Evolutionary conservation across 2,329 filamentous ascomycete species (phyloP), one percentile per base, ranked within the genome.

Genomic region (Epichloe brachyelytri): DNA sequence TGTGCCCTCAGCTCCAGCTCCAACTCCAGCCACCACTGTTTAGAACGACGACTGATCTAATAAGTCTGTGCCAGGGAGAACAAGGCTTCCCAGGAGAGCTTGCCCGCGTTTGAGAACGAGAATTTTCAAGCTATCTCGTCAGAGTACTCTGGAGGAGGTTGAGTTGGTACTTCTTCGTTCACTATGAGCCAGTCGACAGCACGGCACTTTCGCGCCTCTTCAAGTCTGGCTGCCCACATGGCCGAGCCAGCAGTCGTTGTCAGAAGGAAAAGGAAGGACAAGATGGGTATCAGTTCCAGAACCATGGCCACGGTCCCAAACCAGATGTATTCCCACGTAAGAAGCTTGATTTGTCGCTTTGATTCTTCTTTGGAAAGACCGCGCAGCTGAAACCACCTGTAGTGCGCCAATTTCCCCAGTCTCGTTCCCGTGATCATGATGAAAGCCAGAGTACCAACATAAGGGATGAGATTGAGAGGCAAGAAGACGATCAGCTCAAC

Each of bases 201-300:
- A 39, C 39, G 50, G 30, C 52, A 47, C 20, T 58, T 58, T 46
- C 64, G 68, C 57, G 78, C 71, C 50, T 79, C 73, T 66, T 97
- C 90, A 48, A 96, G 69, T 56, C 84, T 81, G 2, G 83, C 83
- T 2, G 82, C 87, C 90, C 91, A 97, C 37, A 97, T 71, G 1
- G 88, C 91, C 43, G 87, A 84, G 2, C 91, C 93, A 19, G 82
- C 80, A 1, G 90, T 85, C 3, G 86, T 89, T 0, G 91, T 96
- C 57, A 98, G 70, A 39, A 97, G 75, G 65, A 97, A 96, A 63
- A 97, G 82, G 76, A 98, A 94, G n/a, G 86, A 94, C 46, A 96
- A 68, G 12, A 91, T 76, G 1, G 93, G 93, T 8, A 96, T 76
- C n/a, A 97, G 76, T 68, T 96, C 88, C 30, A 97, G 68, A 6